Base-by-base conservation (phyloP, 306 rosid species). In the Ormosia semicastrata region DNA sequence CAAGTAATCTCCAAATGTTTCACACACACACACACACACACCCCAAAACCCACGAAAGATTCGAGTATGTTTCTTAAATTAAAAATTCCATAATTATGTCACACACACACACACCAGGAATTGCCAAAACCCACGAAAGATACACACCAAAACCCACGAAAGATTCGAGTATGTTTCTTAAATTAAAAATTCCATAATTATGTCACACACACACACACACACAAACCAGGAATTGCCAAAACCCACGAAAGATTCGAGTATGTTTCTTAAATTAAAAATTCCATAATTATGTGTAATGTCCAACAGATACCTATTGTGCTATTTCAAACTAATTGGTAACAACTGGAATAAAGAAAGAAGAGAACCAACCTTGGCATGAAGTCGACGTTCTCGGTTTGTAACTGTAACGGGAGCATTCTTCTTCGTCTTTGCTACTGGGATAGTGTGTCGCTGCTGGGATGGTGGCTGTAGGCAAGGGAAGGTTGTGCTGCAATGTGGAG, bases 291-390 rank as follows among this genome's bases (percentile, higher is more conserved):
- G 24, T 24, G 11, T 47, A 47, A 47, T 4, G n/a, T 12, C 15
- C 47, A 76, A 62, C 32, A 18, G 24, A 9, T 13, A 47, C 5
- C 1, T 32, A 58, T 43, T 43, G 2, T 0, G 58, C 4, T 50
- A 50, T 72, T 53, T 39, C 44, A 33, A 2, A 7, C 6, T 8
- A 8, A 7, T 7, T 0, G 2, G 8, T 6, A 41, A 41, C 46
- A 14, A 2, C 12, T n/a, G 12, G 34, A 47, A 46, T 44, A 3
- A 47, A 49, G 54, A 12, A 3, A 12, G 3, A 11, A 24, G 63
- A 44, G 40, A 10, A 6, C 39, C 50, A 56, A 93, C 99, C 97
- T 95, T 95, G 41, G 99, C 86, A 0, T 87, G 88, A 71, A 85
- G 10, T 32, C 95, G 98, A 71, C 89, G 94, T 77, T 95, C 99